Conservation (phyloP, 345 rosid species). For the Lepidium sativum region DNA sequence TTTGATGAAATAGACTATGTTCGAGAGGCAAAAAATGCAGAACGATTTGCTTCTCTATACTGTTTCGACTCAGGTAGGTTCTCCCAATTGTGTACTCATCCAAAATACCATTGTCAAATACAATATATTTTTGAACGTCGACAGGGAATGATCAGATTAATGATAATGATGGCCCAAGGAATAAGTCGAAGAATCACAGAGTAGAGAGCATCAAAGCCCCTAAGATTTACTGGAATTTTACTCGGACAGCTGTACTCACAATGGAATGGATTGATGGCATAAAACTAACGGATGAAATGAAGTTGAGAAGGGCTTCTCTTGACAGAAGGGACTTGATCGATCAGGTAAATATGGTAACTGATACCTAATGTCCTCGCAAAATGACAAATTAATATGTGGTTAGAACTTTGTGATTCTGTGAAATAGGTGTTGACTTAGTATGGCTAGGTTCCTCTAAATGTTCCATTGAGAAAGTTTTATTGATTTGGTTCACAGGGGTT, state of each 20-base stretch:
- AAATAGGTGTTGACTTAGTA: neutral
- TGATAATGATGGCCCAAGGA: slow-evolving; percentile 27
- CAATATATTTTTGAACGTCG: neutral
- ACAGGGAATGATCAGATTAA: slow-evolving; percentile 38
- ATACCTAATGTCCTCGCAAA: neutral
- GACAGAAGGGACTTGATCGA: slow-evolving; percentile 75
- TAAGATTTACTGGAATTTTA: slow-evolving; percentile 76
- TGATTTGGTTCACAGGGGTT: slow-evolving; percentile 48
- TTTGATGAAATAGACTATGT: slow-evolving; percentile 93
- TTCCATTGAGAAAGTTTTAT: neutral
- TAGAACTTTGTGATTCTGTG: neutral
- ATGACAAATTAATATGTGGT: neutral
- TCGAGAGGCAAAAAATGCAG: slow-evolving; percentile 89
- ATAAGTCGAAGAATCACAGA: slow-evolving; percentile 28
- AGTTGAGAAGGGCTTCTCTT: slow-evolving; percentile 48
- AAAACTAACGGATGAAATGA: slow-evolving; percentile 73
- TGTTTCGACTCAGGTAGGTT: slow-evolving; percentile 47
- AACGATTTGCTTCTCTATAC: slow-evolving; percentile 79
- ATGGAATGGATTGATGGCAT: slow-evolving; percentile 99
- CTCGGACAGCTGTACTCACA: slow-evolving; percentile 79
- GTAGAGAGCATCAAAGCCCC: slow-evolving; percentile 65
- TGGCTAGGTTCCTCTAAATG: slow-evolving; percentile 5
- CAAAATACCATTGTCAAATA: neutral
- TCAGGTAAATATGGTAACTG: slow-evolving; percentile 44
- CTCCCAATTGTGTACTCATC: neutral